Evolutionary conservation across 495 filamentous ascomycete genomes (phyloP).

Genomic region (Amorphotheca resinae): DNA sequence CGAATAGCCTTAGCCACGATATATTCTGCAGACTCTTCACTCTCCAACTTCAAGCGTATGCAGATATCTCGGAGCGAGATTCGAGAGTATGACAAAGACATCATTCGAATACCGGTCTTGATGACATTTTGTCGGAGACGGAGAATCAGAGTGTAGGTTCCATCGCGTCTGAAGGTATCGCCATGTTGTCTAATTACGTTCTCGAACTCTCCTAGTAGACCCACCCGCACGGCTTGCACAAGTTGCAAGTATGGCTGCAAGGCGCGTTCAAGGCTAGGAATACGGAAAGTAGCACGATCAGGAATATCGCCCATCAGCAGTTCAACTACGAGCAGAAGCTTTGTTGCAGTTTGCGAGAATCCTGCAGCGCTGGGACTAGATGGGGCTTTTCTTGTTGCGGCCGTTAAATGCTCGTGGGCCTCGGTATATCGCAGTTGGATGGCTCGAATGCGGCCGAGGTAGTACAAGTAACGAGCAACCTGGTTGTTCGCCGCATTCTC

Average conservation of each 20-base stretch:
- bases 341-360: slow-evolving; percentile 90
- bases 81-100: slow-evolving; percentile 92
- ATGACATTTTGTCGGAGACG: slow-evolving; percentile 96
- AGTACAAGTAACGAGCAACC: slow-evolving; percentile 92
- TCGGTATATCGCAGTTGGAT: slow-evolving; percentile 94
- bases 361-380: slow-evolving; percentile 78
- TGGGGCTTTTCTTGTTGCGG: slow-evolving; percentile 88
- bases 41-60: slow-evolving; percentile 81
- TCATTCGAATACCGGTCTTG: slow-evolving; percentile 98
- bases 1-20: slow-evolving; percentile 98
- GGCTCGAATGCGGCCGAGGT: slow-evolving; percentile 88
- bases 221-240: slow-evolving; percentile 87
- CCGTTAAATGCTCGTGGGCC: slow-evolving; percentile 85
- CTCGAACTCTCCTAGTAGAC: slow-evolving; percentile 85
- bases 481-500: slow-evolving; percentile 91
- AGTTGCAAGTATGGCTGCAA: slow-evolving; percentile 86
- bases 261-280: slow-evolving; percentile 69
- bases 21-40: slow-evolving; percentile 94
- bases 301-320: slow-evolving; percentile 98
- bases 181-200: slow-evolving; percentile 67
- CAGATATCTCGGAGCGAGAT: slow-evolving; percentile 98
- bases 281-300: slow-evolving; percentile 85
- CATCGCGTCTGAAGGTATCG: slow-evolving; percentile 78
- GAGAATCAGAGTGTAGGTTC: slow-evolving; percentile 89
- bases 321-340: slow-evolving; percentile 88